These are phyloP conservation scores for Oryza glaberrima DNA, from an alignment of 176 grass and related monocot species.

Conservation along the genomic window DNA sequence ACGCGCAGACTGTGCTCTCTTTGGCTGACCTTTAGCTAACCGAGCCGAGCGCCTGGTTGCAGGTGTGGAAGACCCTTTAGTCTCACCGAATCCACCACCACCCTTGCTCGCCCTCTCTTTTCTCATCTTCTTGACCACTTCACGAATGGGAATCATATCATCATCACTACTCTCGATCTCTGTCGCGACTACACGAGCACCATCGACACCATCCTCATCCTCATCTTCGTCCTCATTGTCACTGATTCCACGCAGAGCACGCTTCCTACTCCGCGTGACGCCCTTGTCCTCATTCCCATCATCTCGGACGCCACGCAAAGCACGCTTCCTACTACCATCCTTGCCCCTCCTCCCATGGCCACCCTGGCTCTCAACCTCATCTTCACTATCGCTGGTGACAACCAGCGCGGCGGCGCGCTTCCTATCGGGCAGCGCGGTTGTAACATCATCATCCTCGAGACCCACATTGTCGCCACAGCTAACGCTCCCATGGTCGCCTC, in stretches of 20 bases:
- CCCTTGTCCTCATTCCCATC: not conserved
- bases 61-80: constrained; percentile 10
- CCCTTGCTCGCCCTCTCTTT: not conserved
- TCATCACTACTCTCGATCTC: constrained; percentile 39
- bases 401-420: not conserved
- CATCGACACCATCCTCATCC: constrained; percentile 19
- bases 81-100: constrained; percentile 1
- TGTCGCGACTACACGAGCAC: not conserved
- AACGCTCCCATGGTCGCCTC: not conserved
- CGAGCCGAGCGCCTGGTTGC: constrained; percentile 45
- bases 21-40: constrained; percentile 29
- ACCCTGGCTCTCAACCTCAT: not conserved
- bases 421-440: not conserved
- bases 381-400: constrained; percentile 31
- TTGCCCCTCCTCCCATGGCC: not conserved
- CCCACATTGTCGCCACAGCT: not conserved
- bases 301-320: not conserved
- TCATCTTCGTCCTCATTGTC: constrained; percentile 56
- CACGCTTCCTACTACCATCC: not conserved
- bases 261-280: constrained; percentile 41
- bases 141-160: constrained; percentile 45
- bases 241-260: constrained; percentile 22
- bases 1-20: constrained; percentile 1
- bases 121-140: constrained; percentile 46
- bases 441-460: constrained; percentile 35